A percentile compares a stretch with the other conserved stretches of the same genome.
Evolutionary conservation across 2,329 filamentous ascomycete genomes (phyloP).

Genomic region (Sclerotinia nivalis): DNA sequence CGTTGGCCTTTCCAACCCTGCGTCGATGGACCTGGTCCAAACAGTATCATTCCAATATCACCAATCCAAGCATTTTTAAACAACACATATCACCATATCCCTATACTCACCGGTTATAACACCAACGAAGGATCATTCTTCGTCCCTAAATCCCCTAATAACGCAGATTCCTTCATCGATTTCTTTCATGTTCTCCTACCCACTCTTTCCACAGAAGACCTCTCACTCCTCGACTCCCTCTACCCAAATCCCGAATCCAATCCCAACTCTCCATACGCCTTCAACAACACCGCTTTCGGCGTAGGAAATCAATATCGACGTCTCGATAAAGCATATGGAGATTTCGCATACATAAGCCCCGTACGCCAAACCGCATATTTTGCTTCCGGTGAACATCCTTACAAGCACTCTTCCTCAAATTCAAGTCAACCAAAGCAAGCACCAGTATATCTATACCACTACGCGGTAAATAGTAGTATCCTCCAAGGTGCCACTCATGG

Average conservation of each 20-base stretch:
- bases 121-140: slow-evolving; percentile 69
- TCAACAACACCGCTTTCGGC: slow-evolving; percentile 21
- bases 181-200: slow-evolving; percentile 67
- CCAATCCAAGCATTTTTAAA: slow-evolving; percentile 62
- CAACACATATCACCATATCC: slow-evolving; percentile 55
- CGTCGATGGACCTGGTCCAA: slow-evolving; percentile 53
- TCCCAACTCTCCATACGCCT: slow-evolving; percentile 36
- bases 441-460: slow-evolving; percentile 60
- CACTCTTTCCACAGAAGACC: slow-evolving; percentile 51
- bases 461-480: slow-evolving; percentile 48
- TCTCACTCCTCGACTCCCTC: slow-evolving; percentile 55
- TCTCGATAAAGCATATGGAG: slow-evolving; percentile 60
- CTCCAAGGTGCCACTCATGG: slow-evolving; percentile 46
- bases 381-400: slow-evolving; percentile 31
- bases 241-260: slow-evolving; percentile 60
- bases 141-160: slow-evolving; percentile 49
- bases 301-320: slow-evolving; percentile 58
- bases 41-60: slow-evolving; percentile 55
- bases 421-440: not conserved
- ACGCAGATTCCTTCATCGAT: slow-evolving; percentile 53
- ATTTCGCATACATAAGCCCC: slow-evolving; percentile 66
- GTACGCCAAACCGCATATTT: slow-evolving; percentile 60
- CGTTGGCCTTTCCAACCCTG: slow-evolving; percentile 70
- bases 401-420: not conserved
- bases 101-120: slow-evolving; percentile 70